Base-by-base conservation (phyloP, 352 stramenopile species). In the Phytophthora citrophthora region DNA sequence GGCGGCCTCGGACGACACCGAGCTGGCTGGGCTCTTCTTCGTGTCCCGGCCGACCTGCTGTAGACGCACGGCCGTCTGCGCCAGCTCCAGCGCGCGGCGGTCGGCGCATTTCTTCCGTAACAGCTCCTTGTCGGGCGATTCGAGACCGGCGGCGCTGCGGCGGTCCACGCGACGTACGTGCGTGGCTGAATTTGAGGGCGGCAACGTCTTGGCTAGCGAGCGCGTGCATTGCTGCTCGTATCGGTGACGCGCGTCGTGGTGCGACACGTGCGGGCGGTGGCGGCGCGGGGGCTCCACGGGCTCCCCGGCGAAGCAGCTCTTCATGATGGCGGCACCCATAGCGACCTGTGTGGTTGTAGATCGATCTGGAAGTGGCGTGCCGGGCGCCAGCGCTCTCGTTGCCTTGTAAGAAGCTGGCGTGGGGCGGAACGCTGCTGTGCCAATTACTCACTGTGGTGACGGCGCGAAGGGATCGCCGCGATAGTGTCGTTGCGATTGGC, bases 251-350 rank as follows among this genome's bases (percentile, higher is more conserved):
- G 59, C 62, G 32, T 76, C 61, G 36, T 61, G 51, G 39, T 70
- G 61, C 9, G 43, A 18, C 20, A 34, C 20, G 54, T 61, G 53
- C 29, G 55, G 52, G 47, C 24, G 36, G 10, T 55, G 49, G 27
- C 20, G 54, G 38, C 27, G 38, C 32, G 66, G 54, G 24, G 51
- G 43, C 56, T 73, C 68, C 16, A n/a, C 32, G 36, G 66, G 43
- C 32, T 77, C 56, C 20, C 61, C 68, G 9, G 15, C 64, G 39
- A 80, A 69, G 57, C 72, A 80, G 64, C 54, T 77, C 64, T 80
- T 80, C 43, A 80, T 70, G 29, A 80, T 72, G 27, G 72, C 70
- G 48, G 72, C 72, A 18, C 72, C 72, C 72, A 80, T 80, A 5
- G 43, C 31, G 11, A 20, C 32, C n/a, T 49, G 15, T 34, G 48